These are phyloP conservation scores for Candida montana DNA, from an alignment of 805 yeast genomes.

Conservation along the genomic window DNA sequence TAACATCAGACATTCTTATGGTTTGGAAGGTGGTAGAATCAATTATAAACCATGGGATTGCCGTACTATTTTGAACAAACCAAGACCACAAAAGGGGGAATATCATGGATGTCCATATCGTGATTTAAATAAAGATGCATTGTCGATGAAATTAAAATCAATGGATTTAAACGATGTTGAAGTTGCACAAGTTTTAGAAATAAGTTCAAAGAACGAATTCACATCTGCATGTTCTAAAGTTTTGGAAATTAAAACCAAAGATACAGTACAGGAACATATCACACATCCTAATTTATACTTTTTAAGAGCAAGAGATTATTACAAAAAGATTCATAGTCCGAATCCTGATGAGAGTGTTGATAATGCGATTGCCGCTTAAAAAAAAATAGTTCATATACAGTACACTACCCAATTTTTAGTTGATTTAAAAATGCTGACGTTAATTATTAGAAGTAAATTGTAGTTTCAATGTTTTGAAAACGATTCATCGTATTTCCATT, in stretches of 20 bases:
- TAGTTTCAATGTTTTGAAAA: too few species aligned
- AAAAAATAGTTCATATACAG: too few species aligned
- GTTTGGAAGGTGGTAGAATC: constrained; percentile 83
- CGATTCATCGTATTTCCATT: background rate
- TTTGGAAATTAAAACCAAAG: constrained; percentile 64
- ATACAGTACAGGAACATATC: constrained; percentile 36
- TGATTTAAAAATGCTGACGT: too few species aligned
- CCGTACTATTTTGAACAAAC: constrained; percentile 64
- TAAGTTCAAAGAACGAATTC: constrained; percentile 63
- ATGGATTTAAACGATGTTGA: constrained; percentile 64
- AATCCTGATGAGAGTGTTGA: background rate
- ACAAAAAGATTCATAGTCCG: constrained; percentile 24
- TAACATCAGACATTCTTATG: constrained; percentile 84
- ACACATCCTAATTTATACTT: constrained; percentile 87
- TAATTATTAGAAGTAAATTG: too few species aligned
- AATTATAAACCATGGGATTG: constrained; percentile 87
- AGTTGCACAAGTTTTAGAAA: constrained; percentile 57
- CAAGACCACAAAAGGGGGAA: constrained; percentile 63
- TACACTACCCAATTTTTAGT: too few species aligned
- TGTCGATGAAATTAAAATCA: constrained; percentile 48
- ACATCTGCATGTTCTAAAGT: constrained; percentile 88
- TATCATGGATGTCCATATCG: constrained; percentile 93
- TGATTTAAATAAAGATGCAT: constrained; percentile 60
- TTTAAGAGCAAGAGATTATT: constrained; percentile 64
- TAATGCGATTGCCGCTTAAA: background rate